These are phyloP conservation scores for Xanthoceras sorbifolium DNA, from an alignment of 345 rosid species.

Conservation along the genomic window DNA sequence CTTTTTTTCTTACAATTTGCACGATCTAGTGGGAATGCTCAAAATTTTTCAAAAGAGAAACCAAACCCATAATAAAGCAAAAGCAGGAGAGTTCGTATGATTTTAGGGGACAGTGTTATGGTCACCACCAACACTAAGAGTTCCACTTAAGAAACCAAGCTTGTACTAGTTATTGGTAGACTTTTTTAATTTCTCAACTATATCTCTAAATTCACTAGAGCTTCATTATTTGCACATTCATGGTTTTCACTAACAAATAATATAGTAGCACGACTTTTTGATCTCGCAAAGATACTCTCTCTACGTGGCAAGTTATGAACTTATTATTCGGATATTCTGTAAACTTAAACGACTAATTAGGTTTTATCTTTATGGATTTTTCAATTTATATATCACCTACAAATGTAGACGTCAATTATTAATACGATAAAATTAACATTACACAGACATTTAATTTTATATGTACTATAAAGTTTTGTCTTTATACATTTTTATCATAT, in stretches of 20 bases:
- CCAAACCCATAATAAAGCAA: constrained; percentile 6
- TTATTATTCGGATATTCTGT: not conserved
- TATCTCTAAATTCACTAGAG: not conserved
- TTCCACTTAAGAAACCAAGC: constrained; percentile 21
- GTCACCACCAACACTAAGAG: constrained; percentile 13
- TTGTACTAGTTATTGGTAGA: not conserved
- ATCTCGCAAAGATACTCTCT: constrained; percentile 20
- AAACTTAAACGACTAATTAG: no score
- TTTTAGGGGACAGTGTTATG: constrained; percentile 21
- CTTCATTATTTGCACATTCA: not conserved
- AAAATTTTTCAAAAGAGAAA: not conserved
- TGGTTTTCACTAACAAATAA: not conserved
- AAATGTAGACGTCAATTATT: no score
- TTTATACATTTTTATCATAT: no score
- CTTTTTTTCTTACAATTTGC: not conserved
- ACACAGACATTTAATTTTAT: no score
- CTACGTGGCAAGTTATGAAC: constrained; percentile 23
- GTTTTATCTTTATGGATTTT: no score
- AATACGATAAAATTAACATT: no score
- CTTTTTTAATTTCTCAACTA: not conserved
- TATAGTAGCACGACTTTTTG: not conserved
- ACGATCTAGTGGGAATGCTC: constrained; percentile 14
- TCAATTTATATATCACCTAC: no score
- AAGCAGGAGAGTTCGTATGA: constrained; percentile 10
- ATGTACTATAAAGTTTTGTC: no score